Percentiles rank a stretch among this genome's conserved stretches.
These are phyloP conservation scores for Luvunga scandens DNA, from an alignment of 345 rosid species.

Conservation along the genomic window DNA sequence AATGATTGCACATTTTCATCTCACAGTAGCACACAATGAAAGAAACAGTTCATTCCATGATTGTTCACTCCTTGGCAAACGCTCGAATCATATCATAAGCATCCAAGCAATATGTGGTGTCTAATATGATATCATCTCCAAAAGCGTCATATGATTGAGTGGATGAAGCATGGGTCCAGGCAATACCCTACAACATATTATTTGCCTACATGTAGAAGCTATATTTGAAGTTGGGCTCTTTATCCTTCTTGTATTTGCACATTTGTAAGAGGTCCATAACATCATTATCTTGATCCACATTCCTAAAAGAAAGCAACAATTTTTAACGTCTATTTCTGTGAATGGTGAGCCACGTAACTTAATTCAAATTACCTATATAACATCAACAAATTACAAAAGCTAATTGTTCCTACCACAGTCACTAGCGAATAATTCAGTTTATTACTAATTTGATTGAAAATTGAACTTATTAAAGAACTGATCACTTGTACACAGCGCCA, in stretches of 20 bases:
- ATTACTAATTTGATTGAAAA: not conserved
- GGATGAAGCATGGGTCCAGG: conserved; percentile 58
- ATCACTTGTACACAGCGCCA: not conserved
- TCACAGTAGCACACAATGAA: conserved; percentile 51
- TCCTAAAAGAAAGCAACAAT: conserved; percentile 55
- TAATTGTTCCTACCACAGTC: not conserved
- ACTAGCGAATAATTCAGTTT: too few relatives aligned
- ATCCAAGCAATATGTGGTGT: conserved; percentile 53
- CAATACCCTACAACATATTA: conserved; percentile 53
- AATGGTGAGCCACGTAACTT: conserved; percentile 59
- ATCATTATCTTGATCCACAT: conserved; percentile 50
- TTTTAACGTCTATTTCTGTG: conserved; percentile 62
- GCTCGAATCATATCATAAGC: conserved; percentile 58
- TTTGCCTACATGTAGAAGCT: conserved; percentile 49
- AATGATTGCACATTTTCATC: conserved; percentile 57
- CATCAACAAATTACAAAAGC: too few relatives aligned
- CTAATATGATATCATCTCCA: conserved; percentile 55
- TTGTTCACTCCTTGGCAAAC: conserved; percentile 62
- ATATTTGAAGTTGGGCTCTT: conserved; percentile 50
- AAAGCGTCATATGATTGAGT: conserved; percentile 43
- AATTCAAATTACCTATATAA: conserved; percentile 1
- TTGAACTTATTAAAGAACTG: conserved; percentile 1
- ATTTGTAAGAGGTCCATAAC: conserved; percentile 52
- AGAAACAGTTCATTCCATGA: conserved; percentile 50
- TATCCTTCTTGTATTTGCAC: conserved; percentile 34